These are phyloP conservation scores for Spizellomyces sp. DNA, from an alignment of 192 early-diverging fungal species.

Conservation along the genomic window DNA sequence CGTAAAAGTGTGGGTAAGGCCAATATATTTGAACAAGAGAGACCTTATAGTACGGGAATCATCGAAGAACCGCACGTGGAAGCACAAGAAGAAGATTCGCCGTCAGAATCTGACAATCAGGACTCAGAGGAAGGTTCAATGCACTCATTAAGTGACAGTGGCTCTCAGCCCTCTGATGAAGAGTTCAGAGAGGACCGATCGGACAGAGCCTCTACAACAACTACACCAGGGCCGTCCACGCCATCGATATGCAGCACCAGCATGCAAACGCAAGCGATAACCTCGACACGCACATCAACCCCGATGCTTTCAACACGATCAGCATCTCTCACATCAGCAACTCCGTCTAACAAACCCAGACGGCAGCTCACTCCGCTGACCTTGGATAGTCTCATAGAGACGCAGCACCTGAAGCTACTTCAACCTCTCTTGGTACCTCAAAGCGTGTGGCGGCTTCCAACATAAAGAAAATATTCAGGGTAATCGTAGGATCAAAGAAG, in stretches of 20 bases:
- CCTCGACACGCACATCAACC: neutral
- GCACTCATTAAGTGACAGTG: too few relatives aligned
- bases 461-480: too few relatives aligned
- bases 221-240: neutral
- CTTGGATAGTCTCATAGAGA: neutral
- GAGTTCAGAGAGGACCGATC: too few relatives aligned
- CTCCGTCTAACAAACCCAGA: neutral
- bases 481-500: too few relatives aligned
- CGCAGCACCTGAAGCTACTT: neutral
- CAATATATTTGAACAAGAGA: neutral
- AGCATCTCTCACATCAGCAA: neutral
- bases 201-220: neutral
- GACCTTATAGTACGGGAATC: neutral
- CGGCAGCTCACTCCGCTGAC: neutral
- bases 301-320: neutral
- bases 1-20: neutral
- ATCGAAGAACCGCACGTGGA: too few relatives aligned
- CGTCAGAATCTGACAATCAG: neutral
- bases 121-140: neutral
- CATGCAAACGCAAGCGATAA: neutral
- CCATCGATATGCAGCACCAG: neutral
- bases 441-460: neutral
- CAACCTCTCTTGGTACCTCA: neutral
- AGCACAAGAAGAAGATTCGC: neutral
- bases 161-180: too few relatives aligned